Evolutionary conservation across 176 grass and related monocot genomes (phyloP), one percentile per base, ranked within the genome.

Genomic region (Saccharum spontaneum): DNA sequence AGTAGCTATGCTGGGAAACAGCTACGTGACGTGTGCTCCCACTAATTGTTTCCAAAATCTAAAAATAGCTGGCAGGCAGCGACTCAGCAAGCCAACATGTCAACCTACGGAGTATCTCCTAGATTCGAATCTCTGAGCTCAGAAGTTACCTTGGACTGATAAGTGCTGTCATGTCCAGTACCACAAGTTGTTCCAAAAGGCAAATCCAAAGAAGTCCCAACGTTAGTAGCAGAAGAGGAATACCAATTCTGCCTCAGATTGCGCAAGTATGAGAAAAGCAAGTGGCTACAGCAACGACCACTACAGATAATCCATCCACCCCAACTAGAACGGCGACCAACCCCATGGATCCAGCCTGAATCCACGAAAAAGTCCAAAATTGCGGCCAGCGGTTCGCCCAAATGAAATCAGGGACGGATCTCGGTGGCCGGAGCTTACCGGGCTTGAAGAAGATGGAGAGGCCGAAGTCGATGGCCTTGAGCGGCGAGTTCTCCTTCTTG

Each of bases 401-500:
- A 84, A 11, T 45, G 10, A 45, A 20, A 87, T 76, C 69, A 52
- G 14, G 22, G 70, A 24, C 16, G 40, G 69, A 82, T 86, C 76
- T 84, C 40, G 38, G 34, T 24, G 28, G 39, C 12, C 7, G 12
- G 38, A 28, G 74, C 64, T 85, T 60, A 97, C 97, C 97, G 69
- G 93, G 94, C 90, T 97, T 99, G 92, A 99, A 99, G 92, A 99
- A 99, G 90, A 99, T 99, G 44, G 97, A 97, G 73, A 99, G 94
- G 13, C 97, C 94, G 34, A 99, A 99, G 63, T 99, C 97, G 69
- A 99, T 99, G 52, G 97, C 97, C 86, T 99, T 99, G 71, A 99
- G 86, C 0, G 97, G 92, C 16, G 97, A 96, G 91, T 99, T 99
- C 87, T 99, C 97, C 85, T 99, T 99, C 79, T 97, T 99, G 87